Base-by-base conservation (phyloP, 371 early-diverging fungal genomes). In the Mortierella sp. region DNA sequence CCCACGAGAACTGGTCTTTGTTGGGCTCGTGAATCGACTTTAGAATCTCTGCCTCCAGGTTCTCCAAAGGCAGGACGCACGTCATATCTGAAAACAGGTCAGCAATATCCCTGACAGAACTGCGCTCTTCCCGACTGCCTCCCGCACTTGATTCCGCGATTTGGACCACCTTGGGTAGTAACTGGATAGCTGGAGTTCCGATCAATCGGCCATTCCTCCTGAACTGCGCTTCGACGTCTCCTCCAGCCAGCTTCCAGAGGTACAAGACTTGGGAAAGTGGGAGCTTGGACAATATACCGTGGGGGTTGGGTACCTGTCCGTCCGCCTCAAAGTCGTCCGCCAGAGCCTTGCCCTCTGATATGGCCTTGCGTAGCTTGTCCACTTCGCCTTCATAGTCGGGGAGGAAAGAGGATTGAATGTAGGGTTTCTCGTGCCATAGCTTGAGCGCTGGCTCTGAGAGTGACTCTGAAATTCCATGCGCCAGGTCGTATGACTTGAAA, bases 241-340 rank as follows among this genome's bases (percentile, higher is more conserved):
- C 94, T 18, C 93, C 94, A 6, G 93, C 94, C 46, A 95, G 68
- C 58, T 91, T 91, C 93, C 94, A 93, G 71, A 93, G 88, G 77
- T 92, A 89, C 60, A 92, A 94, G 8, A 93, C 89, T 32, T 93
- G 91, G 0, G 90, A 78, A 11, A 91, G 75, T 3, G 93, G 92
- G n/a, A 91, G 74, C 21, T 73, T 84, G 79, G 49, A 81, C 65
- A 74, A 60, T 49, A 73, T 71, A 27, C 48, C 60, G 24, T 3
- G n/a, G n/a, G 70, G 74, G 74, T 60, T 79, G 16, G 43, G 16
- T 60, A 71, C 58, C 49, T 70, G n/a, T 70, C 73, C 14, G 75
- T 75, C 24, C 55, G 65, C 32, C 44, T 73, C 73, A 24, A 54
- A 3, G 29, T 35, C 56, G 24, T 70, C 55, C 0, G 55, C 16